Conservation (phyloP, 2,329 filamentous ascomycete species). For the Neofusicoccum cordaticola region DNA sequence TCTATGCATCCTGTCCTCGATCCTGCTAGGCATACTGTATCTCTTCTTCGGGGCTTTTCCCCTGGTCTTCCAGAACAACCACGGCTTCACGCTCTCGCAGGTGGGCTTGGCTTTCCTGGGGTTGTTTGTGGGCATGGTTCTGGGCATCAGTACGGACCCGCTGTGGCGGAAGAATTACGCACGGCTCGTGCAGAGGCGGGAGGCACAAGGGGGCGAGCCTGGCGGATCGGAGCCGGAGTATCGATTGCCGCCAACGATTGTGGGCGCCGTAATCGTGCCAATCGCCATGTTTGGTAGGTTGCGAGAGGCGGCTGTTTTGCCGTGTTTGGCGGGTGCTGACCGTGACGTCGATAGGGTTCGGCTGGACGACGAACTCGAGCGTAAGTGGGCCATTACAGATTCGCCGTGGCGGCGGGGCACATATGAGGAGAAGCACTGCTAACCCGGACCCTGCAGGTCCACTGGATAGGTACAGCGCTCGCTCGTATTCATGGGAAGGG, state of each 20-base stretch:
- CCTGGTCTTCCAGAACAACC: slow-evolving; percentile 70
- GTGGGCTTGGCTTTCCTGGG: slow-evolving; percentile 76
- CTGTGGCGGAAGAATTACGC: slow-evolving; percentile 63
- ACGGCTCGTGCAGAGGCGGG: slow-evolving; percentile 55
- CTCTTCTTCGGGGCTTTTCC: slow-evolving; percentile 89
- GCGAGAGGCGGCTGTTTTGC: background rate
- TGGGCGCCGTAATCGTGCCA: slow-evolving; percentile 74
- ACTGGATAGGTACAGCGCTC: slow-evolving; percentile 47
- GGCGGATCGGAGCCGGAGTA: slow-evolving; percentile 79
- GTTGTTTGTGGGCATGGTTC: slow-evolving; percentile 65
- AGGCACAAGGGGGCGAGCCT: slow-evolving; percentile 49
- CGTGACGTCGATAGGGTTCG: slow-evolving; percentile 56
- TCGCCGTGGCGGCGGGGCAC: slow-evolving; percentile 42
- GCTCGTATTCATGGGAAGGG: slow-evolving; percentile 24
- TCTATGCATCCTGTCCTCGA: slow-evolving; percentile 77
- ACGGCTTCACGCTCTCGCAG: slow-evolving; percentile 77
- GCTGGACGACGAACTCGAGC: slow-evolving; percentile 72
- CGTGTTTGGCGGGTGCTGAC: slow-evolving; percentile 26
- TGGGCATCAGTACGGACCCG: slow-evolving; percentile 61
- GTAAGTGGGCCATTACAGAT: slow-evolving; percentile 64
- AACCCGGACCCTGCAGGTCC: slow-evolving; percentile 40
- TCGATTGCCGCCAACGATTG: slow-evolving; percentile 66
- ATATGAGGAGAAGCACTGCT: slow-evolving; percentile 23
- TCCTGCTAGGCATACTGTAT: slow-evolving; percentile 84
- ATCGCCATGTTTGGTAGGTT: slow-evolving; percentile 71